These are phyloP conservation scores for Microsporum audouinii DNA, from an alignment of 2,329 filamentous ascomycete genomes.

Conservation along the genomic window DNA sequence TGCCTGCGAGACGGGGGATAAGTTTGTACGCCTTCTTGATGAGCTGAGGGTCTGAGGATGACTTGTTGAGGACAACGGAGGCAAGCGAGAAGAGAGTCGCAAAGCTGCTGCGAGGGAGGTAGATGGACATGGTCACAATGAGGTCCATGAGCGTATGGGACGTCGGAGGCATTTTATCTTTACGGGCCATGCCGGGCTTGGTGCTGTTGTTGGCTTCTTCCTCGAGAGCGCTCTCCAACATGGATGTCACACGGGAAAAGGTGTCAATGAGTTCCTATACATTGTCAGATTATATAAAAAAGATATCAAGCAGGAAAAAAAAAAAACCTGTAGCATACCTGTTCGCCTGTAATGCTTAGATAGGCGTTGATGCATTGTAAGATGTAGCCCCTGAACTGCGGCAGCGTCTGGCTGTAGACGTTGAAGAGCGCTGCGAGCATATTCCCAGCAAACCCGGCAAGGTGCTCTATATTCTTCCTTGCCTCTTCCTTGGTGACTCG, in stretches of 20 bases:
- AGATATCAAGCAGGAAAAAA: slow-evolving; percentile 1
- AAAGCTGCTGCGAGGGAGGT: slow-evolving; percentile 80
- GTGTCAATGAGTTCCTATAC: slow-evolving; percentile 66
- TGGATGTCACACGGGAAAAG: slow-evolving; percentile 72
- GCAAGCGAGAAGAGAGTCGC: slow-evolving; percentile 76
- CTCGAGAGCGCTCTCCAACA: slow-evolving; percentile 62
- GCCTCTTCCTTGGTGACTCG: slow-evolving; percentile 66
- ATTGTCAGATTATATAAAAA: slow-evolving; percentile 7
- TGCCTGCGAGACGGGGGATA: slow-evolving; percentile 78
- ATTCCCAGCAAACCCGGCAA: slow-evolving; percentile 71
- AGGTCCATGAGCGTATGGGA: slow-evolving; percentile 94
- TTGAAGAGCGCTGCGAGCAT: slow-evolving; percentile 97
- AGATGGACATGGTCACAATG: slow-evolving; percentile 89
- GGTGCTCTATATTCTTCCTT: slow-evolving; percentile 66
- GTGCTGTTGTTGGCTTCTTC: slow-evolving; percentile 49
- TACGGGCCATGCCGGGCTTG: slow-evolving; percentile 50
- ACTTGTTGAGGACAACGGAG: slow-evolving; percentile 64
- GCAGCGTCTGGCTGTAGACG: slow-evolving; percentile 91
- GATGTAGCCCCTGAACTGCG: slow-evolving; percentile 81
- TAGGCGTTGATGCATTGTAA: slow-evolving; percentile 91
- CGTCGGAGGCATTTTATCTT: slow-evolving; percentile 75
- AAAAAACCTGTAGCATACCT: slow-evolving; percentile 29
- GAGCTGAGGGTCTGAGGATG: slow-evolving; percentile 62
- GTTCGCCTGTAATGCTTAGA: slow-evolving; percentile 69
- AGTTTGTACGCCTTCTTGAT: slow-evolving; percentile 99